Evolutionary conservation across 257 asterid genomes (phyloP), one percentile per base, ranked within the genome.

Genomic region (Scutellaria minor): DNA sequence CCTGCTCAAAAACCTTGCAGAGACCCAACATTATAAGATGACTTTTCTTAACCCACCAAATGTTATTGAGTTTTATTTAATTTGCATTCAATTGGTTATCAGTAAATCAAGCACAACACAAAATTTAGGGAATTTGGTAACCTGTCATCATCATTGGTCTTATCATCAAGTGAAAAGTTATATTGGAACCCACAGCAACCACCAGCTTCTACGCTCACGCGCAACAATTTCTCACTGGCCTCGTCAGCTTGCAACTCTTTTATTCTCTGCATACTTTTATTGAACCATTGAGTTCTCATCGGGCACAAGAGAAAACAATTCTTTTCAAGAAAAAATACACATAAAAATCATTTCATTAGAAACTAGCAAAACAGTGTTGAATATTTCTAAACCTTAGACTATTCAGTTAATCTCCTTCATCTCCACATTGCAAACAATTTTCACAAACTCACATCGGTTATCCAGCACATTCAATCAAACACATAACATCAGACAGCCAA

Each of bases 111-210:
- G 44, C 53, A 57, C 55, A 41, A 52, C 55, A n/a, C 27, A 68
- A 67, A 37, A 24, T n/a, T 15, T 14, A 4, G 46, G 66, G 68
- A 77, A 78, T 6, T 24, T 37, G 27, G 48, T 47, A 59, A 91
- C 97, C 96, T 95, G 88, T 95, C 99, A 78, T 95, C 97, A 35
- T 75, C 59, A 64, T 84, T 84, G 82, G 82, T 77, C 77, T 86
- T 88, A 71, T 88, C 90, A 18, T 89, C 99, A 22, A 94, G 90
- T 35, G 89, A 79, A 80, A 94, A 94, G 51, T 87, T 92, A 73
- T 91, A 94, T 46, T 94, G 97, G 85, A 91, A 94, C 99, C 99
- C 97, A 4, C 97, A 94, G 86, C 99, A 95, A 11, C 99, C 98
- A 1, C 98, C 99, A n/a, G 99, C 92, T 82, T 90, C 98, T 64